A percentile compares a stretch with the other conserved stretches of the same genome.
phyloP scores from a whole-genome alignment of 345 rosid genomes.

The Hibiscus mutabilis region DNA sequence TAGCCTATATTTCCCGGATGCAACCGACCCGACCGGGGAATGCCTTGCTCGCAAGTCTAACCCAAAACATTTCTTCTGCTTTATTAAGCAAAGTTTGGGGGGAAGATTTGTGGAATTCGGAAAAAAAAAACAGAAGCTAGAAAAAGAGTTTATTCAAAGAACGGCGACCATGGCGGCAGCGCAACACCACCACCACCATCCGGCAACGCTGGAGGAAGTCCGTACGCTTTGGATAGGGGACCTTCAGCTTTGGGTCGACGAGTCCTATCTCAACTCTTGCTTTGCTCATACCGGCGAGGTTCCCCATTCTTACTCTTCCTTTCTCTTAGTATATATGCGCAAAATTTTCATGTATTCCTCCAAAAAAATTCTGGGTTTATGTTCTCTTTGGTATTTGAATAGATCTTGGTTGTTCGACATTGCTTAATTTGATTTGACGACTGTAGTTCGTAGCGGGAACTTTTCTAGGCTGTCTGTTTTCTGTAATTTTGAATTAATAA shows the following conservation, averaged over 20 bases:
- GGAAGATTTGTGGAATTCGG: background rate
- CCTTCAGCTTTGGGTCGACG: constrained; percentile 93
- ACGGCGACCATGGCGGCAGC: constrained; percentile 19
- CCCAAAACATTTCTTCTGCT: too few species aligned
- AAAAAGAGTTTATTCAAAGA: too few species aligned
- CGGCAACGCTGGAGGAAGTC: constrained; percentile 79
- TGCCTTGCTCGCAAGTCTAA: too few species aligned
- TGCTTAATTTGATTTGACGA: background rate
- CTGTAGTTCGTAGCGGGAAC: background rate
- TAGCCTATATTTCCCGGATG: too few species aligned
- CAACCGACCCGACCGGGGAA: too few species aligned
- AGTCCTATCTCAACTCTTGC: constrained; percentile 73
- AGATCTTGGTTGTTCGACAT: background rate
- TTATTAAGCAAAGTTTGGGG: background rate
- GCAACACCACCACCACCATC: constrained; percentile 53
- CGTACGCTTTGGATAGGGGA: constrained; percentile 98
- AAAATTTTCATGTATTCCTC: too few species aligned
- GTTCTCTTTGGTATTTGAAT: background rate
- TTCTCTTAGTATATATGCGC: background rate
- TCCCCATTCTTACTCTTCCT: background rate
- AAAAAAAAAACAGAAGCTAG: background rate
- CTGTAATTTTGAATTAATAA: too few species aligned
- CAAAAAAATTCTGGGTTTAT: background rate
- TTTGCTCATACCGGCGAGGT: constrained; percentile 98
- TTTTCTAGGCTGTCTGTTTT: background rate